A percentile compares a stretch with the other conserved stretches of the same genome.
phyloP scores from a whole-genome alignment of 2,329 filamentous ascomycete species.

The Diaporthe ilicicola region DNA sequence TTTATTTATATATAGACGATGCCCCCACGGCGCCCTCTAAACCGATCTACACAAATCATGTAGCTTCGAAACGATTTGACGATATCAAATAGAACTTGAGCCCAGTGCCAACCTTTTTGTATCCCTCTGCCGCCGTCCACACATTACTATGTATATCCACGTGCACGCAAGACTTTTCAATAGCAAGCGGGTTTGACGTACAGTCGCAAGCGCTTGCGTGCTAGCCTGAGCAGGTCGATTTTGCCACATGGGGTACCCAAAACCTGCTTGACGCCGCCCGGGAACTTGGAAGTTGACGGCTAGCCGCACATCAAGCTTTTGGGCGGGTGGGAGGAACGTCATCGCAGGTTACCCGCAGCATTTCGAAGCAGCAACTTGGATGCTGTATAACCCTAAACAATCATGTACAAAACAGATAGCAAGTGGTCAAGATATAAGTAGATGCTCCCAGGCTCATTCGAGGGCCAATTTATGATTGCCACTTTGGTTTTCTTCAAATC shows the following conservation, averaged over 20 bases:
- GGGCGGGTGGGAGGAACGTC: slow-evolving; percentile 9
- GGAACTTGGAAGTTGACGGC: slow-evolving; percentile 25
- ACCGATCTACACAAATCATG: slow-evolving; percentile 18
- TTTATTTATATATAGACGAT: slow-evolving; percentile 30
- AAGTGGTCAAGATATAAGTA: not conserved
- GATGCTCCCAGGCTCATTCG: not conserved
- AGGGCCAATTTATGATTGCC: not conserved
- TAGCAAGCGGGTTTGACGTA: not conserved
- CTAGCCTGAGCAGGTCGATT: not conserved
- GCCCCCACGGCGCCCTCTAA: slow-evolving; percentile 31
- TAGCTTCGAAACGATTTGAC: slow-evolving; percentile 30
- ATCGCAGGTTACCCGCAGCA: slow-evolving; percentile 2
- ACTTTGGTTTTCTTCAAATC: not conserved
- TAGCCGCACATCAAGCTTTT: slow-evolving; percentile 1
- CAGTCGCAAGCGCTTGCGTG: not conserved
- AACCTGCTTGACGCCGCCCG: slow-evolving; percentile 22
- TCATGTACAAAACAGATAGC: too few relatives aligned
- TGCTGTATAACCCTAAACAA: not conserved
- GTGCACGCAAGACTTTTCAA: not conserved
- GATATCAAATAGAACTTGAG: slow-evolving; percentile 22
- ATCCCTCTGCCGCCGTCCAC: not conserved
- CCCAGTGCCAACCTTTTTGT: slow-evolving; percentile 2
- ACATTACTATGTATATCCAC: not conserved
- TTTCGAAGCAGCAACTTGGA: not conserved
- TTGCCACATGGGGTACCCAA: not conserved